Percentiles rank a stretch among this genome's conserved stretches.
These are phyloP conservation scores for Mariannaea sp. DNA, from an alignment of 2,329 filamentous ascomycete genomes.

Conservation along the genomic window DNA sequence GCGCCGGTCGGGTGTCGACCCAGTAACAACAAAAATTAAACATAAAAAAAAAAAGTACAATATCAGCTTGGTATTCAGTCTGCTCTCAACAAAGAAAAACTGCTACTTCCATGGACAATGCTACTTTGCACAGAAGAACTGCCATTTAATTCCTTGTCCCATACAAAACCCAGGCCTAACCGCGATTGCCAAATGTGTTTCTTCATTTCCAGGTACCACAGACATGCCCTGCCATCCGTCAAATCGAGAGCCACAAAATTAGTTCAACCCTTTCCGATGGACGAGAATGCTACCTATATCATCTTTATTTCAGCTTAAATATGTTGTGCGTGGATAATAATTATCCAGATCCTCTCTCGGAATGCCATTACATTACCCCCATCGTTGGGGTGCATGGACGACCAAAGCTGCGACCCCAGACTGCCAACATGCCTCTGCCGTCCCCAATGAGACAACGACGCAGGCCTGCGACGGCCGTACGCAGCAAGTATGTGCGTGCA, in stretches of 20 bases:
- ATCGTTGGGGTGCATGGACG: constrained; percentile 1
- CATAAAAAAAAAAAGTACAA: neutral
- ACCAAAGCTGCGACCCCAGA: constrained; percentile 19
- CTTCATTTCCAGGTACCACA: neutral
- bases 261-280: neutral
- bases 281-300: neutral
- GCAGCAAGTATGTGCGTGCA: constrained; percentile 8
- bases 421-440: constrained; percentile 24
- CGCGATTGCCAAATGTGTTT: neutral
- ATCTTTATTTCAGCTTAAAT: neutral
- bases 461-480: no score
- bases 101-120: neutral
- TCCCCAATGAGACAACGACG: constrained; percentile 34
- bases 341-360: neutral
- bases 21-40: constrained; percentile 33
- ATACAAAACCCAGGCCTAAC: neutral
- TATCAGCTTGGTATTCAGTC: constrained; percentile 4
- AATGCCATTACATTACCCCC: constrained; percentile 3
- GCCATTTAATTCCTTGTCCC: neutral
- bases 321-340: constrained; percentile 5
- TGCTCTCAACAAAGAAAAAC: neutral
- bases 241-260: neutral
- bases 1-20: constrained; percentile 29
- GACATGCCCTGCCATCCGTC: neutral
- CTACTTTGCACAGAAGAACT: neutral